Evolutionary conservation across 176 grass and related monocot species (phyloP).

Genomic region (Thalia dealbata): DNA sequence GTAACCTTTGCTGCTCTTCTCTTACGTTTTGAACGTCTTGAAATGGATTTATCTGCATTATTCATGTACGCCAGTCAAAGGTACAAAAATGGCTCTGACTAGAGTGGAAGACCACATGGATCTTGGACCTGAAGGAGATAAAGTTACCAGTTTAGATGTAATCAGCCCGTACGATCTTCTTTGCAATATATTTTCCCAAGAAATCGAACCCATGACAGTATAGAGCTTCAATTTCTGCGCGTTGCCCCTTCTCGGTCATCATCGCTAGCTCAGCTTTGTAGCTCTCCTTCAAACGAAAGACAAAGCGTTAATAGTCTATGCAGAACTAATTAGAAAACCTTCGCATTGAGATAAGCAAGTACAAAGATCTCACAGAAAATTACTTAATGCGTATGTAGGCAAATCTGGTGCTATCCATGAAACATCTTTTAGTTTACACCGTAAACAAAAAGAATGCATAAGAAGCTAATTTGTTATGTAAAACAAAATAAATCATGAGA

Average conservation of each 20-base stretch:
- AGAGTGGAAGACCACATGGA: neutral
- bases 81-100: neutral
- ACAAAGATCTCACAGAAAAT: no score
- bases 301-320: neutral
- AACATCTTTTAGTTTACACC: no score
- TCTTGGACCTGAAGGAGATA: neutral
- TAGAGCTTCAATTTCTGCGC: slow-evolving; percentile 82
- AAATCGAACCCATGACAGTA: slow-evolving; percentile 81
- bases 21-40: neutral
- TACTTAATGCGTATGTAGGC: no score
- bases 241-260: slow-evolving; percentile 55
- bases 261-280: slow-evolving; percentile 49
- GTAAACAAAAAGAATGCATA: no score
- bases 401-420: no score
- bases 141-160: slow-evolving; percentile 44
- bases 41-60: neutral
- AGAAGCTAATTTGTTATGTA: neutral
- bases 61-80: neutral
- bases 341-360: no score
- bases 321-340: neutral
- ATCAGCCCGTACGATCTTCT: slow-evolving; percentile 84
- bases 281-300: slow-evolving; percentile 35
- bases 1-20: neutral
- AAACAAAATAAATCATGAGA: neutral
- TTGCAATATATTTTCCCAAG: slow-evolving; percentile 64